Percentiles rank a stretch among this genome's conserved stretches.
phyloP scores from a whole-genome alignment of 192 early-diverging fungal species.

The Coemansia sp. region DNA sequence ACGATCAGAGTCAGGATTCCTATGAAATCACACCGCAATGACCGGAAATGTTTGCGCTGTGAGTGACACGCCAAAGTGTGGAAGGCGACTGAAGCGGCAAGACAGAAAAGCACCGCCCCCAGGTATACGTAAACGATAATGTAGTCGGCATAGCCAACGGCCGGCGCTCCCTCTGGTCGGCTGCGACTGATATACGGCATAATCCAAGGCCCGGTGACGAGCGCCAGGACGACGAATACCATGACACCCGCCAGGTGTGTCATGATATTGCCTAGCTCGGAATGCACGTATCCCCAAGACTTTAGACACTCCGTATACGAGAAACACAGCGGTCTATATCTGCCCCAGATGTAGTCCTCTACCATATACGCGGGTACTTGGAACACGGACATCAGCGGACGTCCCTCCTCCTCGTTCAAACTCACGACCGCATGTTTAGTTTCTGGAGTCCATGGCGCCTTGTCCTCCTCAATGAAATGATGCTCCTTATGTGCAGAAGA shows the following conservation, averaged over 20 bases:
- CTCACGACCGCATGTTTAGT: not conserved
- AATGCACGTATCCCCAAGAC: constrained; percentile 83
- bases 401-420: constrained; percentile 4
- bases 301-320: constrained; percentile 72
- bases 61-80: constrained; percentile 88
- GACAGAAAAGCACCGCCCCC: constrained; percentile 72
- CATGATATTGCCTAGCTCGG: constrained; percentile 92
- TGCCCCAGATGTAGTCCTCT: constrained; percentile 76
- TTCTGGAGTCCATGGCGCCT: not conserved
- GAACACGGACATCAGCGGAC: constrained; percentile 43
- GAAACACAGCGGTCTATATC: constrained; percentile 74
- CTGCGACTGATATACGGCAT: constrained; percentile 17
- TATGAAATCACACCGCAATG: constrained; percentile 82
- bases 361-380: constrained; percentile 71
- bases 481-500: not conserved
- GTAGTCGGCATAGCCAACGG: constrained; percentile 59
- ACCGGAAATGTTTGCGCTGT: constrained; percentile 31
- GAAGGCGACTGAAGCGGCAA: constrained; percentile 75
- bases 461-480: not conserved
- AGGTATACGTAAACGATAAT: constrained; percentile 75
- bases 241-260: constrained; percentile 74
- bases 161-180: constrained; percentile 7
- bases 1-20: constrained; percentile 85
- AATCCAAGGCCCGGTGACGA: constrained; percentile 44
- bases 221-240: constrained; percentile 57